Evolutionary conservation across 2,329 filamentous ascomycete genomes (phyloP).

Genomic region (Curvularia verruculosa): DNA sequence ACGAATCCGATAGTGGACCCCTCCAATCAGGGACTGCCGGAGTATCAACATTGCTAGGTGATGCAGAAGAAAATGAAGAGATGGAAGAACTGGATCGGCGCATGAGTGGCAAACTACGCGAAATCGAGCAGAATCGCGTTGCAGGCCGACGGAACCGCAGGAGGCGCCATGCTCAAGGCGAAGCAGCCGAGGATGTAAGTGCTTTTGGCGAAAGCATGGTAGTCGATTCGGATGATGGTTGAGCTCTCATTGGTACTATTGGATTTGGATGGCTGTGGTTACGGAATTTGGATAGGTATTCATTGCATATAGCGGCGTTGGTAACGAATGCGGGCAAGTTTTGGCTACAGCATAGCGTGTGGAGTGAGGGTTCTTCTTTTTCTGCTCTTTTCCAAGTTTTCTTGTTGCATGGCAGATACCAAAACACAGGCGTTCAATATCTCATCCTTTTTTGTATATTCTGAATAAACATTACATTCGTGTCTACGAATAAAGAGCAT

Average conservation of each 20-base stretch:
- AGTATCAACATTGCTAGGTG: conserved; percentile 6
- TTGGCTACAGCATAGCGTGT: conserved; percentile 9
- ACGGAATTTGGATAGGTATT: not conserved
- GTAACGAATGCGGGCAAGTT: not conserved
- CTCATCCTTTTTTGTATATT: not conserved
- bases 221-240: conserved; percentile 60
- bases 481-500: not conserved
- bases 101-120: conserved; percentile 58
- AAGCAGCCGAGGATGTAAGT: conserved; percentile 50
- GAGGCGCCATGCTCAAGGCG: conserved; percentile 53
- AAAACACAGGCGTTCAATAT: not conserved
- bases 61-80: conserved; percentile 31
- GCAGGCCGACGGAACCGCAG: conserved; percentile 61
- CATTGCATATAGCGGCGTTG: conserved; percentile 2
- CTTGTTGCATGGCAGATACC: not conserved
- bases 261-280: not conserved
- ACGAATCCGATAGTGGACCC: conserved; percentile 37
- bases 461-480: not conserved
- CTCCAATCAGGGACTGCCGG: not conserved
- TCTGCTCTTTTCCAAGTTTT: not conserved
- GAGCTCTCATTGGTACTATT: not conserved
- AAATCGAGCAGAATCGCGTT: conserved; percentile 56
- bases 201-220: conserved; percentile 58
- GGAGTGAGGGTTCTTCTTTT: conserved; percentile 1
- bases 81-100: conserved; percentile 62